Evolutionary conservation across 192 early-diverging fungal genomes (phyloP), one percentile per base, ranked within the genome.

Genomic region (Podila horticola): DNA sequence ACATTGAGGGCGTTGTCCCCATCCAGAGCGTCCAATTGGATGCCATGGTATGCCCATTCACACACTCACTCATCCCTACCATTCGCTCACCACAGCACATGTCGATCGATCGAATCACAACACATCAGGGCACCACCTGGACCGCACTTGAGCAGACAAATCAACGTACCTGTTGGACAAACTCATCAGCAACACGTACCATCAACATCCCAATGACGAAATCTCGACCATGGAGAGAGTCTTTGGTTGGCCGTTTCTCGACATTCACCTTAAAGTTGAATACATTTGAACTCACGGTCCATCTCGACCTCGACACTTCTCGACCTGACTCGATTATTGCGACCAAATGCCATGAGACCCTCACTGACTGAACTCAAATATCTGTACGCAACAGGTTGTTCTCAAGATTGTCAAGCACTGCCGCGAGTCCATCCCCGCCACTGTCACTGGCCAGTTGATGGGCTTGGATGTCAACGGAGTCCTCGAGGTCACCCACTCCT

Each of bases 361-460:
- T 50, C 26, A 57, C 31, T 67, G 22, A 50, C 29, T 62, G 45
- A 45, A 45, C 48, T 33, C 24, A n/a, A n/a, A 5, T 49, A 45
- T 62, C 13, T 20, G 22, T 41, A 30, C n/a, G 31, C 20, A 61
- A 52, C 71, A 90, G 89, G 94, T 95, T 48, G 89, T 97, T n/a
- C 87, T 99, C 50, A 95, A 97, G 88, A 98, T 99, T 85, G 90
- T 95, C 81, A 99, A 99, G 89, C 97, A 99, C 86, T 93, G 94
- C 86, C 91, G 94, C 55, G 94, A 96, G 87, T 90, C 83, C 69
- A 88, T 89, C 84, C 95, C 93, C 64, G 87, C 86, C 62, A 85
- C 90, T 64, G 93, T 92, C 82, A 95, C 95, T 73, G 98, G 98
- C 45, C 94, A 97, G 84, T 88, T 99, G 38, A 91, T 99, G 73